These are phyloP conservation scores for Penicillium decumbens DNA, from an alignment of 2,329 filamentous ascomycete genomes.

Conservation along the genomic window DNA sequence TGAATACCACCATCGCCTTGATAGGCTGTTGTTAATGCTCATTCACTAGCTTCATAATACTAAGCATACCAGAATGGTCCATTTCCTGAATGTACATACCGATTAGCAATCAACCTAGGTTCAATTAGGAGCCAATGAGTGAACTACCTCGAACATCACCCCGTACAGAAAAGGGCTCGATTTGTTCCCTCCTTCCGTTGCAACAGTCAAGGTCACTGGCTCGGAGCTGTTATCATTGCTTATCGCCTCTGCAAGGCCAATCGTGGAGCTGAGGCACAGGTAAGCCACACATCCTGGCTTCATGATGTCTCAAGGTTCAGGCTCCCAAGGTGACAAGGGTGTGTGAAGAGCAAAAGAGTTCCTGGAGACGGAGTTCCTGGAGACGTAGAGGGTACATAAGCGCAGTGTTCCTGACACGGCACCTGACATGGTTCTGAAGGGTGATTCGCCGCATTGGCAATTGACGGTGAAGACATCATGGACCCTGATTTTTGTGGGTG, in stretches of 20 bases:
- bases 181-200: constrained; percentile 26
- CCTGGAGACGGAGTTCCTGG: not conserved
- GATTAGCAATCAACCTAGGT: not conserved
- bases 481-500: not conserved
- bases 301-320: constrained; percentile 1
- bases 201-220: constrained; percentile 27
- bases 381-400: not conserved
- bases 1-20: constrained; percentile 34
- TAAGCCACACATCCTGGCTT: constrained; percentile 1
- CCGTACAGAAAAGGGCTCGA: constrained; percentile 35
- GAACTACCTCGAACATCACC: constrained; percentile 35
- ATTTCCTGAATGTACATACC: constrained; percentile 25
- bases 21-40: not conserved
- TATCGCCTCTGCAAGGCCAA: not conserved
- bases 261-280: not conserved
- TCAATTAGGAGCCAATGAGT: not conserved
- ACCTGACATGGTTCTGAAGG: not conserved
- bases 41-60: not conserved
- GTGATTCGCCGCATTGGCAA: not conserved
- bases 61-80: constrained; percentile 29
- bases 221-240: not conserved
- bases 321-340: not conserved
- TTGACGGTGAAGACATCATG: constrained; percentile 8
- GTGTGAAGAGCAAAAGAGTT: not conserved
- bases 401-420: not conserved